Base-by-base conservation (phyloP, 2,329 filamentous ascomycete species). In the Penicillium sp. region DNA sequence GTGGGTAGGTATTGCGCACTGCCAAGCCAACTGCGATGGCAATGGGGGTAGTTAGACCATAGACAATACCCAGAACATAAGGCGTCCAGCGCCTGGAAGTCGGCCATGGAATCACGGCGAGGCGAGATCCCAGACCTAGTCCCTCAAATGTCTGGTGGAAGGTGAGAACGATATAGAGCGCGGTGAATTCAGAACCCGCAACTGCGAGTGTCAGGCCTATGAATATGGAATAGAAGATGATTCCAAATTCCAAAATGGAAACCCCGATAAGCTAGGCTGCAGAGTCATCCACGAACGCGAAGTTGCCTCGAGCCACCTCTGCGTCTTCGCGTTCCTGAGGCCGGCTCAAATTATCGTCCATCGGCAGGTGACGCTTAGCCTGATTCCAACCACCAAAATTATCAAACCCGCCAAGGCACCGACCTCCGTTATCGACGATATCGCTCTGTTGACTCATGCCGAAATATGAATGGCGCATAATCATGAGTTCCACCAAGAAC, bases 71-170 rank as follows among this genome's bases (percentile, higher is more conserved):
- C 21, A 97, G 85, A 1, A 89, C 50, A 75, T 93, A 96, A 0
- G 93, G 92, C 45, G 92, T 89, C 85, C 87, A 90, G 41, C 80
- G 76, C 73, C 90, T 91, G 46, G 81, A 81, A 41, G 82, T 78
- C 0, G 93, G 92, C 91, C 92, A 97, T 0, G 87, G 84, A 0
- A 92, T 88, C 7, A 86, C 86, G 0, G 92, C 92, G 4, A 97
- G 85, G 58, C 94, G 90, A 2, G 92, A 89, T 19, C 93, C 93
- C 2, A 97, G 85, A 82, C 92, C 93, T 7, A 97, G 88, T 13
- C 93, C 93, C 78, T 97, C 93, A 64, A 97, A 96, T 29, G 91
- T 92, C 75, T 97, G 93, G 76, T 97, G 93, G 82, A 97, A 96
- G 67, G 92, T 87, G 26, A 89, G 80, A 21, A 89, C 86, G 55